phyloP scores from a whole-genome alignment of 768 basidiomycete genomes.

The Fibroporia radiculosa region DNA sequence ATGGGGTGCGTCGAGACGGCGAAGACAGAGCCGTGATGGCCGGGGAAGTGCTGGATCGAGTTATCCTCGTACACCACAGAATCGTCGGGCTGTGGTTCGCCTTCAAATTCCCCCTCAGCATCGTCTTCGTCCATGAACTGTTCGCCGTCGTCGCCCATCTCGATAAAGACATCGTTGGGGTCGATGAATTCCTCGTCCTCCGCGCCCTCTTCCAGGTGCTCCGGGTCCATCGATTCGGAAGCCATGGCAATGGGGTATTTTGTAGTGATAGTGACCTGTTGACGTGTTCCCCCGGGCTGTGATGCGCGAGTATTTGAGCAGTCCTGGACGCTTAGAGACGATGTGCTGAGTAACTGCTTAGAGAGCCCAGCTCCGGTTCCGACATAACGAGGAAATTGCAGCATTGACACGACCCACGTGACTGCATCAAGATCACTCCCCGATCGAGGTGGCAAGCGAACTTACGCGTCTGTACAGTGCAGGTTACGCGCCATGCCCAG shows the following conservation, averaged over 20 bases:
- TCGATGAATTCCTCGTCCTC: slow-evolving; percentile 56
- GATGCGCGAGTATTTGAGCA: too few species aligned
- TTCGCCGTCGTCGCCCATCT: slow-evolving; percentile 60
- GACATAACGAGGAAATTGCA: too few species aligned
- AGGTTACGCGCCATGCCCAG: too few species aligned
- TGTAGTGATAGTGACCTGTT: not conserved
- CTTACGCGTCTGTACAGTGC: too few species aligned
- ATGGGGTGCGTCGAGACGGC: slow-evolving; percentile 77
- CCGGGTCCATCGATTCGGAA: slow-evolving; percentile 18
- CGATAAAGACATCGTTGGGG: slow-evolving; percentile 56
- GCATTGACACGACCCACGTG: too few species aligned
- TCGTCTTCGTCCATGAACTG: slow-evolving; percentile 59
- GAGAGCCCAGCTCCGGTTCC: too few species aligned
- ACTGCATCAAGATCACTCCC: too few species aligned
- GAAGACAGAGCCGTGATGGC: slow-evolving; percentile 77
- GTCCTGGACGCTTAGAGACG: too few species aligned
- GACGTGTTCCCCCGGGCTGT: too few species aligned
- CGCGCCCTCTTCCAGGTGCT: slow-evolving; percentile 31
- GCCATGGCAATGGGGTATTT: not conserved
- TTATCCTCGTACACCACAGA: slow-evolving; percentile 42
- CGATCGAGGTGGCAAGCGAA: too few species aligned
- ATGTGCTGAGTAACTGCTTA: too few species aligned
- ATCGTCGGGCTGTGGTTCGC: slow-evolving; percentile 20
- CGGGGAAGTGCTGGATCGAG: slow-evolving; percentile 60
- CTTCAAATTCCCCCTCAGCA: slow-evolving; percentile 21